These are phyloP conservation scores for Pleurotus ostreatus DNA, from an alignment of 768 basidiomycete genomes.

Conservation along the genomic window DNA sequence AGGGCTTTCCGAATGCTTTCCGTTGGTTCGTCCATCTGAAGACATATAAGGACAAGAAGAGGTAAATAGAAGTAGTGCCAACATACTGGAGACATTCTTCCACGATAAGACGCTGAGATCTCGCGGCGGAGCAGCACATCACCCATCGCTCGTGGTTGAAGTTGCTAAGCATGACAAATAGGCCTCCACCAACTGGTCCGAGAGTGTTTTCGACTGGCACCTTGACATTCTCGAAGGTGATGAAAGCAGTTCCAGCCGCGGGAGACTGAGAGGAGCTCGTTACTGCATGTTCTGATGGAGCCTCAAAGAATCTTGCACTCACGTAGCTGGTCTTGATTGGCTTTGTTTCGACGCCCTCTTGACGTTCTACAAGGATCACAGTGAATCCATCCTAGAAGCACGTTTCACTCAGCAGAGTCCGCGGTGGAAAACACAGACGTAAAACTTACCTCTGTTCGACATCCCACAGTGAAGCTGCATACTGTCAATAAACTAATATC, in stretches of 20 bases:
- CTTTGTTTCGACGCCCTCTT: slow-evolving; percentile 80
- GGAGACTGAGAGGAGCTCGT: slow-evolving; percentile 32
- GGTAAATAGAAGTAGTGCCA: not conserved
- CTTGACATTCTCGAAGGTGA: slow-evolving; percentile 77
- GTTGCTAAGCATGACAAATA: slow-evolving; percentile 54
- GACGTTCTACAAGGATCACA: slow-evolving; percentile 80
- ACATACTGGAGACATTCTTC: slow-evolving; percentile 51
- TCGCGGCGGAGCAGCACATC: slow-evolving; percentile 73
- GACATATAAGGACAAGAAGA: slow-evolving; percentile 5
- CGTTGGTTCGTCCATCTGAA: slow-evolving; percentile 81
- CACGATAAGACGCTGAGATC: slow-evolving; percentile 57
- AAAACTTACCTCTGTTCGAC: slow-evolving; percentile 12
- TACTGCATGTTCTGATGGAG: not conserved
- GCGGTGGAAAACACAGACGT: not conserved
- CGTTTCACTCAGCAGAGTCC: too few species aligned
- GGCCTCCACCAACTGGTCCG: slow-evolving; percentile 58
- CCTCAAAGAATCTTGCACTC: slow-evolving; percentile 1
- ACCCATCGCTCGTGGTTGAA: slow-evolving; percentile 97
- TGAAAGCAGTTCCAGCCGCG: slow-evolving; percentile 76
- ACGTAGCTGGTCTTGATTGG: slow-evolving; percentile 72
- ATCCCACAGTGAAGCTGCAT: slow-evolving; percentile 38
- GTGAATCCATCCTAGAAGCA: slow-evolving; percentile 58
- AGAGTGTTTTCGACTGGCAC: slow-evolving; percentile 84
- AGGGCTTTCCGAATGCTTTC: slow-evolving; percentile 85
- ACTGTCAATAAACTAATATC: too few species aligned